These are phyloP conservation scores for Macrophomina phaseolina DNA, from an alignment of 2,329 filamentous ascomycete species.

Conservation along the genomic window DNA sequence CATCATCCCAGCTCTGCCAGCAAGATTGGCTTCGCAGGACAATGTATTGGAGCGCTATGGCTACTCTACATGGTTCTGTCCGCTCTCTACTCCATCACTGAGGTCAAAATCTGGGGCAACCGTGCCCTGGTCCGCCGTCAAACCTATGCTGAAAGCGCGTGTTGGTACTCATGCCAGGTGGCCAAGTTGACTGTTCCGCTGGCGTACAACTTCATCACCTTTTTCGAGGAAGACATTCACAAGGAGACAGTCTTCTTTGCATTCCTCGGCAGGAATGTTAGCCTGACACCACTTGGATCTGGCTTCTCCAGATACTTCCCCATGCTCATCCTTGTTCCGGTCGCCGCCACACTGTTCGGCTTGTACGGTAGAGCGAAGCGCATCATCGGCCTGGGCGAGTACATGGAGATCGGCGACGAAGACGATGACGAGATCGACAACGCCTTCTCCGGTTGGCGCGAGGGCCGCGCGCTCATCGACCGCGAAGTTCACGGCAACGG, in stretches of 20 bases:
- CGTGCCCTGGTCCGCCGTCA: conserved; percentile 87
- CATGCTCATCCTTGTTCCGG: conserved; percentile 82
- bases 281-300: conserved; percentile 79
- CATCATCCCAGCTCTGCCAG: conserved; percentile 75
- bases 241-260: conserved; percentile 81
- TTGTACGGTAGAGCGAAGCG: conserved; percentile 83
- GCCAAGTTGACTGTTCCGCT: conserved; percentile 91
- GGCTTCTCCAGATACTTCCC: conserved; percentile 92
- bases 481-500: conserved; percentile 66
- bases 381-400: conserved; percentile 77
- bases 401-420: conserved; percentile 61
- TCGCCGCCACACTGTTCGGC: conserved; percentile 84
- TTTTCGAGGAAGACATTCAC: conserved; percentile 76
- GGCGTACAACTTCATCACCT: conserved; percentile 95
- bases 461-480: conserved; percentile 89
- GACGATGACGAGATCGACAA: conserved; percentile 69
- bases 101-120: conserved; percentile 97
- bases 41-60: conserved; percentile 84
- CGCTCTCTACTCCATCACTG: conserved; percentile 83
- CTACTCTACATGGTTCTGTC: conserved; percentile 95
- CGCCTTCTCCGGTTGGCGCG: conserved; percentile 81
- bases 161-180: conserved; percentile 94
- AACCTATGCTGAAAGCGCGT: conserved; percentile 90
- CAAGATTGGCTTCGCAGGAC: conserved; percentile 83
- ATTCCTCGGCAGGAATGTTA: conserved; percentile 83